Conservation (phyloP, 495 filamentous ascomycete genomes). For the Amphirosellinia nigrospora region DNA sequence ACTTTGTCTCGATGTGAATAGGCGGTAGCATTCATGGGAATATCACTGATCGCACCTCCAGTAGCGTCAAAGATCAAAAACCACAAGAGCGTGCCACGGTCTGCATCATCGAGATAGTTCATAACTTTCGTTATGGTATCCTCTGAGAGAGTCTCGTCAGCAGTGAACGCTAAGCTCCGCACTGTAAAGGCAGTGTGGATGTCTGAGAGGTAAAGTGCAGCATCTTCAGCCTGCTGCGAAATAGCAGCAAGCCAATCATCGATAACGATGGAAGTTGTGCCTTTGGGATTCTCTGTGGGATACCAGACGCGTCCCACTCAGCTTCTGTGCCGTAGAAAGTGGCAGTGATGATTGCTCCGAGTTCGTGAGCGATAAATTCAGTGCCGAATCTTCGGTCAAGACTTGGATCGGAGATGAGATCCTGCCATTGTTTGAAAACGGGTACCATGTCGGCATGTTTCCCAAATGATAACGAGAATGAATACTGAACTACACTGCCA, state of each 20-base stretch:
- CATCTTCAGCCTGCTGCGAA: constrained; percentile 56
- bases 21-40: constrained; percentile 54
- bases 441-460: constrained; percentile 49
- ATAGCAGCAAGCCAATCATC: constrained; percentile 64
- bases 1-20: constrained; percentile 65
- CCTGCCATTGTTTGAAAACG: constrained; percentile 49
- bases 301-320: constrained; percentile 55
- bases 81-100: constrained; percentile 59
- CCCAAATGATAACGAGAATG: constrained; percentile 53
- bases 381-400: constrained; percentile 61
- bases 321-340: constrained; percentile 60
- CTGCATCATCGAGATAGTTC: constrained; percentile 53
- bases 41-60: constrained; percentile 59
- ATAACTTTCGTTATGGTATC: constrained; percentile 52
- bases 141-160: constrained; percentile 50
- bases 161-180: constrained; percentile 59
- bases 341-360: constrained; percentile 56
- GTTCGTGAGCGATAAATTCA: constrained; percentile 56
- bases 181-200: constrained; percentile 57
- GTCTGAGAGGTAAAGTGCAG: constrained; percentile 51
- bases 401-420: constrained; percentile 54
- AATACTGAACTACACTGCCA: constrained; percentile 56
- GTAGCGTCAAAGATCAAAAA: constrained; percentile 62
- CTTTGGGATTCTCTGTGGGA: constrained; percentile 51
- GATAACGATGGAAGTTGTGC: constrained; percentile 46